Conservation (phyloP, 202 grass and related monocot genomes). For the Zoysia matrella region DNA sequence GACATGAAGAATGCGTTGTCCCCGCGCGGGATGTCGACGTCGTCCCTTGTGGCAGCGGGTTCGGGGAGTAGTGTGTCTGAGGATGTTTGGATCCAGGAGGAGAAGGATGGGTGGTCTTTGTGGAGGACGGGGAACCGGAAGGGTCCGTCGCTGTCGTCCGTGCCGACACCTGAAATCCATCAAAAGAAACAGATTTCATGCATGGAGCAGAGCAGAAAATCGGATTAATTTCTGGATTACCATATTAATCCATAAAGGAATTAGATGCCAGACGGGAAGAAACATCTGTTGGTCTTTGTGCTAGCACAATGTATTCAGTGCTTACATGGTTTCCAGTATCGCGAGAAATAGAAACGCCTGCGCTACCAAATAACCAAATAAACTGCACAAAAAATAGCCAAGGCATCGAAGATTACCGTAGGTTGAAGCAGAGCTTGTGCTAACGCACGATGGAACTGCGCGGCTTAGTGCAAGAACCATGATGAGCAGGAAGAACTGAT, state of each 20-base stretch:
- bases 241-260: no score
- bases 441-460: neutral
- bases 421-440: conserved; percentile 14
- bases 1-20: conserved; percentile 34
- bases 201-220: neutral
- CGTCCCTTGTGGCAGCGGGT: neutral
- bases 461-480: conserved; percentile 7
- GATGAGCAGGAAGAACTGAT: neutral
- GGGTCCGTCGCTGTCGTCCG: neutral
- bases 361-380: no score
- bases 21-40: neutral
- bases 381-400: neutral
- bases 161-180: neutral
- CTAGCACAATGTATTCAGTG: no score
- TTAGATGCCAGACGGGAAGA: no score
- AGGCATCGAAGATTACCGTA: conserved; percentile 31
- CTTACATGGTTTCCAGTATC: no score
- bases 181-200: neutral
- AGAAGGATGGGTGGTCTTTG: conserved; percentile 11
- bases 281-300: no score
- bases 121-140: conserved; percentile 34
- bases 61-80: neutral
- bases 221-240: neutral
- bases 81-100: neutral
- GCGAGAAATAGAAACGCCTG: no score